Evolutionary conservation across 2,329 filamentous ascomycete genomes (phyloP), one percentile per base, ranked within the genome.

Genomic region (Torrubiellomyces zombiae): DNA sequence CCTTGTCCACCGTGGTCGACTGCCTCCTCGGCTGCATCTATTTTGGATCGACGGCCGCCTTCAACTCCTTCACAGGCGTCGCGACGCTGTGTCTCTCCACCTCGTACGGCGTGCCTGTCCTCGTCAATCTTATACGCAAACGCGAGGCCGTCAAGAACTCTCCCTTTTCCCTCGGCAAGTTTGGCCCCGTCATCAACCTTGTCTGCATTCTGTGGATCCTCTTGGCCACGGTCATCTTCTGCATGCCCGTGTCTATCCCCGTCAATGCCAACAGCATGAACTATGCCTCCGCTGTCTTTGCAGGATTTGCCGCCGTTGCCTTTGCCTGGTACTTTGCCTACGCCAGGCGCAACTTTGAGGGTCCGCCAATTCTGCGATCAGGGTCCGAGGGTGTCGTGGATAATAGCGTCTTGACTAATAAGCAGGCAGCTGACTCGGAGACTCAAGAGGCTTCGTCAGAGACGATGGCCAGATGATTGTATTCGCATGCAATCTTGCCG

Each of bases 11-110:
- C 0, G 42, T 59, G 0, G 67, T 85, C 21, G 71, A 78, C 45
- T 76, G 69, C 36, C 51, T 83, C 8, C 60, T 85, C 1, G 78
- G 77, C 1, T 60, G 79, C 35, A 82, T 85, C 47, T 85, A 80
- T 53, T 81, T 85, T 34, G 79, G 79, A 7, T 78, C 72, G 2
- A 65, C 67, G 0, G 75, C 76, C 0, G 79, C 79, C 0, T 85
- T 85, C 55, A 77, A 75, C 55, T 74, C 70, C 7, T 83, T 85
- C 48, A 83, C 77, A 0, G 76, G 77, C 15, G 76, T 82, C 1
- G 78, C 77, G 2, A 83, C 77, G 4, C 82, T 85, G 43, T 82
- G 76, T 35, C 63, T 85, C 1, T 75, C 70, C 1, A 70, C 72
- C 4, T 80, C 75, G 0, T 85, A 85, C 45, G 76, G 73, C 9